Evolutionary conservation across 2,329 filamentous ascomycete genomes (phyloP).

Genomic region (Sphaerostilbella broomeana): DNA sequence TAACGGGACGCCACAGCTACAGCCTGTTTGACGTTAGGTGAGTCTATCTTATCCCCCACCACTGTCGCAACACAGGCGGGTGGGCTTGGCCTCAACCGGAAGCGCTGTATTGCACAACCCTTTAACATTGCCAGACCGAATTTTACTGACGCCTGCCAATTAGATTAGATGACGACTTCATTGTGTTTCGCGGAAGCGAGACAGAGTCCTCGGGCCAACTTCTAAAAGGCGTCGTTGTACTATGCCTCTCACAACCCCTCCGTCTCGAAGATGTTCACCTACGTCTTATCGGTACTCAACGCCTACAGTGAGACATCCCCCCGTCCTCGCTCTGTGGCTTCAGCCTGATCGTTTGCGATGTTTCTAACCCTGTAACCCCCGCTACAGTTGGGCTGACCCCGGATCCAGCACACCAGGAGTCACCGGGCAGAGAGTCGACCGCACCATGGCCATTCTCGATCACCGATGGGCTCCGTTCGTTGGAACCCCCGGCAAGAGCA

Average conservation of each 20-base stretch:
- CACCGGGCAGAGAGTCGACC: constrained; percentile 51
- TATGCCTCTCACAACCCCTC: constrained; percentile 63
- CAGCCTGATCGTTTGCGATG: neutral
- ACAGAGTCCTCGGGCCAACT: constrained; percentile 70
- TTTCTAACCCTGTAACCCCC: constrained; percentile 10
- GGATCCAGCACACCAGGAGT: constrained; percentile 51
- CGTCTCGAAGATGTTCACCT: constrained; percentile 68
- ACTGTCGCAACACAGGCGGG: neutral
- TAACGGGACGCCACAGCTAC: constrained; percentile 44
- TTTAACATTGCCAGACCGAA: constrained; percentile 12
- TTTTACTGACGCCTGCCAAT: neutral
- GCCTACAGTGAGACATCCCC: constrained; percentile 49
- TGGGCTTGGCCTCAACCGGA: too few species aligned
- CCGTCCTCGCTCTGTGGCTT: neutral
- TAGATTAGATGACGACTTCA: constrained; percentile 71
- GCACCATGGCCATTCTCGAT: constrained; percentile 54
- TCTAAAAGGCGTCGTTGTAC: constrained; percentile 65
- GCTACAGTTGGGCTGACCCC: constrained; percentile 44
- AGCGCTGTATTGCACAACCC: neutral
- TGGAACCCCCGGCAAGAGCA: constrained; percentile 47
- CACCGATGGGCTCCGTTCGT: constrained; percentile 65
- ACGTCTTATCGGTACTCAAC: constrained; percentile 62
- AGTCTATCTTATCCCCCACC: constrained; percentile 19
- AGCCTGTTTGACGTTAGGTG: constrained; percentile 55
- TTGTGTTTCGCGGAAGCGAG: constrained; percentile 69